Percentiles rank a stretch among this genome's conserved stretches.
Conservation (phyloP, 78 protist genomes). For the Dictyostelium intermedium region DNA sequence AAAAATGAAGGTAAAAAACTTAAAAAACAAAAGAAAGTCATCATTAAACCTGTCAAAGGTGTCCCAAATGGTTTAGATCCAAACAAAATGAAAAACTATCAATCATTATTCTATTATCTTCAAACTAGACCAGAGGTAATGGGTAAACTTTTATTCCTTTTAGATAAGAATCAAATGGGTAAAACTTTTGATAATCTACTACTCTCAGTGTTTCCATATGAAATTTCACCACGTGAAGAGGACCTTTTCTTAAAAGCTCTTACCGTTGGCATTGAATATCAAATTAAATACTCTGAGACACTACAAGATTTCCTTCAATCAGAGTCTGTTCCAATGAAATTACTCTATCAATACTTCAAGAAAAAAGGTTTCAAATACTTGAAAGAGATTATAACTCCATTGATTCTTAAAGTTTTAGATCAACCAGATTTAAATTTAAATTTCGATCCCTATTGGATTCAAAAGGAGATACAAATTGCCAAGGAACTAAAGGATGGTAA, state of each 20-base stretch:
- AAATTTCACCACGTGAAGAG: conserved; percentile 65
- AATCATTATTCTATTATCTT: conserved; percentile 25
- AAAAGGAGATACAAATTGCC: conserved; percentile 3
- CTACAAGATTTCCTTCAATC: conserved; percentile 24
- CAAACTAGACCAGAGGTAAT: conserved; percentile 62
- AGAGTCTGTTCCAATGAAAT: conserved; percentile 38
- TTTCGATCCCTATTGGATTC: conserved; percentile 65
- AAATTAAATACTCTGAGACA: neutral
- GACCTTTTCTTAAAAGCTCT: conserved; percentile 41
- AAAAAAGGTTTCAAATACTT: conserved; percentile 61
- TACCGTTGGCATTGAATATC: conserved; percentile 31
- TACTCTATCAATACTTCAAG: conserved; percentile 29
- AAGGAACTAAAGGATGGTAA: conserved; percentile 49
- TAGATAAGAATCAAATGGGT: neutral
- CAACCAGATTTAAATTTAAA: conserved; percentile 45
- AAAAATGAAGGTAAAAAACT: conserved; percentile 60
- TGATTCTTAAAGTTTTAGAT: conserved; percentile 9
- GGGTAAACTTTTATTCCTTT: conserved; percentile 36
- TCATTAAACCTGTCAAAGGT: conserved; percentile 64
- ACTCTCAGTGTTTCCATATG: conserved; percentile 48
- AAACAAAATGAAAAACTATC: conserved; percentile 47
- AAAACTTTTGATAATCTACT: conserved; percentile 23
- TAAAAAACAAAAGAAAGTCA: conserved; percentile 11
- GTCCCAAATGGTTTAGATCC: conserved; percentile 53
- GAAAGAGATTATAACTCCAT: conserved; percentile 32